Evolutionary conservation across 106 monocot species (phyloP), one percentile per base, ranked within the genome.

Genomic region (Dioscorea dumetorum): DNA sequence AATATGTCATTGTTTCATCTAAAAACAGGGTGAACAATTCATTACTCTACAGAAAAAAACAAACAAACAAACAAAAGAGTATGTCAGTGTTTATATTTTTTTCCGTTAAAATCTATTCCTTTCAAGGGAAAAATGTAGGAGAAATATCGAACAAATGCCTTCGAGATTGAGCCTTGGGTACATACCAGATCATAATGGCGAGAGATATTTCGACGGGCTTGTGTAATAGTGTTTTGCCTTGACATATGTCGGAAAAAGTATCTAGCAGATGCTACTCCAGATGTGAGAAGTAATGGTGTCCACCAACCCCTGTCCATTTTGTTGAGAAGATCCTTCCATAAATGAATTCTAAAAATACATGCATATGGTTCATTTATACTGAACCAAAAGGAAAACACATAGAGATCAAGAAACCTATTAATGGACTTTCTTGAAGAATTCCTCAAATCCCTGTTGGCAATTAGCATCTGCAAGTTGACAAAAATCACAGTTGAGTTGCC

Each of bases 1-100:
- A 99, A 64, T 99, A 99, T 35, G 92, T 92, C 97, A 99, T 99
- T 48, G 97, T 90, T 28, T 92, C 84, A 63, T 99, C 97, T 70
- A 99, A 80, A 68, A 99, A 92, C 49, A 99, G 72, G 18, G 92
- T 79, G 77, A 99, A 99, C 54, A 99, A 87, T 16, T 90, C 92
- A 58, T 99, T 99, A 57, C 97, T 92, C 97, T 99, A 52, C 13
- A 78, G 1, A 28, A 28, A 3, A 12, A 64, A 22, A 82, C 4
- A 57, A 33, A 73, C n/a, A n/a, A n/a, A n/a, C n/a, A n/a, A n/a
- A n/a, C n/a, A 35, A 59, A 50, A 22, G 12, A 20, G 22, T 10
- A 19, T 59, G 22, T 59, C 59, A 59, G 0, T 11, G 5, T 20
- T 4, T 53, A 18, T 53, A 53, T 12, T n/a, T n/a, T n/a, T n/a